Conservation (phyloP, 176 grass and related monocot genomes). For the Eremochloa ophiuroides region DNA sequence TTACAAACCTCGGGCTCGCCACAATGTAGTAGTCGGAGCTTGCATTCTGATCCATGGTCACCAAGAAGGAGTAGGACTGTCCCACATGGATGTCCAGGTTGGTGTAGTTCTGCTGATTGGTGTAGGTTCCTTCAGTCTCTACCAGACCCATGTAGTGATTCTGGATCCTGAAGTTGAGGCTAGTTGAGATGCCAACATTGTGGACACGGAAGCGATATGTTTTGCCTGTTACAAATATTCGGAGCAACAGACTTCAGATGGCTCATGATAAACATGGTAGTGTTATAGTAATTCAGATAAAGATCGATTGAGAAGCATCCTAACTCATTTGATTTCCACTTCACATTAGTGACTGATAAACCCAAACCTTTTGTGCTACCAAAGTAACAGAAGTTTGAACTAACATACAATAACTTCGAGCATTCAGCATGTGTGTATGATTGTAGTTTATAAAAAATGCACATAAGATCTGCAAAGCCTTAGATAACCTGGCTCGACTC, state of each 20-base stretch:
- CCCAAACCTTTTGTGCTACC: neutral
- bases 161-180: constrained; percentile 92
- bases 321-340: neutral
- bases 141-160: constrained; percentile 69
- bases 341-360: neutral
- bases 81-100: constrained; percentile 91
- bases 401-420: neutral
- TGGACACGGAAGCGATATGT: constrained; percentile 82
- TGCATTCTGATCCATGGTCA: constrained; percentile 87
- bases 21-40: constrained; percentile 89
- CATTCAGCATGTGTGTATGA: neutral
- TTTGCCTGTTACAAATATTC: constrained; percentile 49
- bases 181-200: constrained; percentile 82
- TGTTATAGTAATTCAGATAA: neutral
- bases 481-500: constrained; percentile 73
- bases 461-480: neutral
- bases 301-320: neutral
- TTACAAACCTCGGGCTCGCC: constrained; percentile 76
- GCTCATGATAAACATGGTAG: neutral
- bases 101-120: constrained; percentile 72
- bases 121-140: constrained; percentile 90
- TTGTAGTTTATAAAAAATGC: neutral
- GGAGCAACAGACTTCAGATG: neutral
- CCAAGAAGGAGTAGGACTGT: constrained; percentile 86
- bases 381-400: neutral